Evolutionary conservation across 2,329 filamentous ascomycete species (phyloP).

Genomic region (Aureobasidium sp.): DNA sequence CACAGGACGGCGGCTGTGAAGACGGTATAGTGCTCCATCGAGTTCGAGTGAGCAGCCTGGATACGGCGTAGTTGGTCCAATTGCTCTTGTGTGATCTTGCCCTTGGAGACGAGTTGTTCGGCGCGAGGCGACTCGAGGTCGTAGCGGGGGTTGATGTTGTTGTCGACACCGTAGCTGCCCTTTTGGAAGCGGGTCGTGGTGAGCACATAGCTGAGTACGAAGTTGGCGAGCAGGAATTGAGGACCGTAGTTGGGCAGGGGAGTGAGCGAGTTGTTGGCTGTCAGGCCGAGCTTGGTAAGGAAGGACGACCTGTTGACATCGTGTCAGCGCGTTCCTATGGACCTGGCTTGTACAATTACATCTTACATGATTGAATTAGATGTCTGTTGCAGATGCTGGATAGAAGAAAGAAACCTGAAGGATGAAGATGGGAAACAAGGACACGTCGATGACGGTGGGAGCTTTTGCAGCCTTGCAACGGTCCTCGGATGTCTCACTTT

Average conservation of each 20-base stretch:
- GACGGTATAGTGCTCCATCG: constrained; percentile 37
- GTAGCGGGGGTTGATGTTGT: constrained; percentile 41
- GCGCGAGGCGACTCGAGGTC: constrained; percentile 32
- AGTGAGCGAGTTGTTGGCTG: constrained; percentile 17
- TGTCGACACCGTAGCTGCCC: constrained; percentile 38
- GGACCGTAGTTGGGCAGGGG: constrained; percentile 23
- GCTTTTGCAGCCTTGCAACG: background rate
- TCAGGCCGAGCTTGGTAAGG: constrained; percentile 23
- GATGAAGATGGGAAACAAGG: background rate
- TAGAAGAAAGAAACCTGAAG: background rate
- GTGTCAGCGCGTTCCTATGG: background rate
- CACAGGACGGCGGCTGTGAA: constrained; percentile 35
- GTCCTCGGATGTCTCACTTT: background rate
- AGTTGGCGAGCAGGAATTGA: constrained; percentile 34
- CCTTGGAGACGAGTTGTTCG: constrained; percentile 32
- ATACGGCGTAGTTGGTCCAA: constrained; percentile 39
- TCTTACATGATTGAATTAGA: background rate
- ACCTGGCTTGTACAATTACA: background rate
- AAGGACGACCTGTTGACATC: constrained; percentile 8
- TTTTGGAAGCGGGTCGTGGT: constrained; percentile 41
- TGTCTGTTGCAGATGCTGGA: background rate
- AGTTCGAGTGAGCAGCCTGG: constrained; percentile 42
- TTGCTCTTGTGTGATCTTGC: constrained; percentile 38
- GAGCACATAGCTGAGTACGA: constrained; percentile 39
- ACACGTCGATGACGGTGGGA: background rate